These are phyloP conservation scores for Penstemon davidsonii DNA, from an alignment of 257 asterid species.

Conservation along the genomic window DNA sequence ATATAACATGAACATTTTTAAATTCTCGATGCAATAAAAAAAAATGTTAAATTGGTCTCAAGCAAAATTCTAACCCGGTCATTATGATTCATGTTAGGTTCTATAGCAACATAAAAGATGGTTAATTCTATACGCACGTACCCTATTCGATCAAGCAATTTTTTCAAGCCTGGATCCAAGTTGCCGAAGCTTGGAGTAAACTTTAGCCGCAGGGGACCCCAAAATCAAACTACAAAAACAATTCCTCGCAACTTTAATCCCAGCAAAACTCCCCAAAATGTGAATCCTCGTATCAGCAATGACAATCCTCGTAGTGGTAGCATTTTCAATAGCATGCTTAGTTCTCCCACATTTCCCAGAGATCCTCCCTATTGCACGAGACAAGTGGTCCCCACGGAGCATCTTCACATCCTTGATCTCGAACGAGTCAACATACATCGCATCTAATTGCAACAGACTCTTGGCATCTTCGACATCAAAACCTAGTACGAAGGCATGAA, in stretches of 20 bases:
- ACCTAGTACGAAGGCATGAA: conserved; percentile 53
- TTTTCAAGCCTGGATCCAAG: background rate
- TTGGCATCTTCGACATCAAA: conserved; percentile 44
- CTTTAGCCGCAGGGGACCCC: conserved; percentile 38
- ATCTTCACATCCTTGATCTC: conserved; percentile 59
- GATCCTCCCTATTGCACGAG: conserved; percentile 55
- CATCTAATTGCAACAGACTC: conserved; percentile 42
- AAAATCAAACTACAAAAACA: conserved; percentile 30
- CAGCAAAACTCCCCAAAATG: conserved; percentile 17
- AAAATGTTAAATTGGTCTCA: too few species aligned
- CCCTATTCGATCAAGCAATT: background rate
- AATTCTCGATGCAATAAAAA: too few species aligned
- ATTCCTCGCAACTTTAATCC: conserved; percentile 30
- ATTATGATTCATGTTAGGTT: too few species aligned
- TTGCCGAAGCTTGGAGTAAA: conserved; percentile 31
- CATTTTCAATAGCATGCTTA: conserved; percentile 45
- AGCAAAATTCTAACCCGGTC: too few species aligned
- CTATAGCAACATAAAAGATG: background rate
- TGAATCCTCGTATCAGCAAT: conserved; percentile 33
- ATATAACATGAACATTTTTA: too few species aligned
- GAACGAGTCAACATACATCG: conserved; percentile 51
- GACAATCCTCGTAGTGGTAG: conserved; percentile 25
- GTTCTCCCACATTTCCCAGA: conserved; percentile 57
- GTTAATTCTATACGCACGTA: background rate
- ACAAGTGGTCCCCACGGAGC: conserved; percentile 48